Evolutionary conservation across 805 yeast species (phyloP).

Genomic region (Ogataea zsoltii): DNA sequence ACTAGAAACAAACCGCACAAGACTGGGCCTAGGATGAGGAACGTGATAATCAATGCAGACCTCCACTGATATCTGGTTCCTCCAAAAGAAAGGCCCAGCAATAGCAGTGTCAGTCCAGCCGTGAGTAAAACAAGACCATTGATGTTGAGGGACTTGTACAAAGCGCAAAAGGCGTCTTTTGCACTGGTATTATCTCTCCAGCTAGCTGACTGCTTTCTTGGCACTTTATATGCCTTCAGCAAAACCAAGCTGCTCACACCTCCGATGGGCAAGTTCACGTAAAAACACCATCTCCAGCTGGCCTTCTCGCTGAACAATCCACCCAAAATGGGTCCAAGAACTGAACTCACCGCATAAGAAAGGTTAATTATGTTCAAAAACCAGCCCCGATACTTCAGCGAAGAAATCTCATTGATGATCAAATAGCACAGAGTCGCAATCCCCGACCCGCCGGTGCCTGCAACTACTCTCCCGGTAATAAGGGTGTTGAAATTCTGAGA

Average conservation of each 20-base stretch:
- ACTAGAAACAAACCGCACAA: constrained; percentile 36
- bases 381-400: constrained; percentile 40
- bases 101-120: constrained; percentile 45
- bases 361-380: constrained; percentile 43
- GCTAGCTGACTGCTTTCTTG: background rate
- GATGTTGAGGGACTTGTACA: constrained; percentile 9
- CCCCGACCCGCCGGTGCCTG: constrained; percentile 80
- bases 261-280: constrained; percentile 66
- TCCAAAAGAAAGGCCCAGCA: constrained; percentile 59
- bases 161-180: background rate
- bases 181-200: background rate
- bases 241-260: constrained; percentile 54
- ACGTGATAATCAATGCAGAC: constrained; percentile 51
- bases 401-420: constrained; percentile 56
- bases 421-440: constrained; percentile 58
- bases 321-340: constrained; percentile 64
- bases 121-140: constrained; percentile 42
- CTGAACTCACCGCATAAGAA: constrained; percentile 52
- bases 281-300: constrained; percentile 78
- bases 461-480: constrained; percentile 69
- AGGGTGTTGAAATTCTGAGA: constrained; percentile 55
- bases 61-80: constrained; percentile 56
- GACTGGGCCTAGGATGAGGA: constrained; percentile 48
- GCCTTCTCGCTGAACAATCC: constrained; percentile 55
- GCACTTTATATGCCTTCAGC: constrained; percentile 9